Evolutionary conservation across 192 early-diverging fungal species (phyloP), one percentile per base, ranked within the genome.

Genomic region (Umbelopsis vinacea): DNA sequence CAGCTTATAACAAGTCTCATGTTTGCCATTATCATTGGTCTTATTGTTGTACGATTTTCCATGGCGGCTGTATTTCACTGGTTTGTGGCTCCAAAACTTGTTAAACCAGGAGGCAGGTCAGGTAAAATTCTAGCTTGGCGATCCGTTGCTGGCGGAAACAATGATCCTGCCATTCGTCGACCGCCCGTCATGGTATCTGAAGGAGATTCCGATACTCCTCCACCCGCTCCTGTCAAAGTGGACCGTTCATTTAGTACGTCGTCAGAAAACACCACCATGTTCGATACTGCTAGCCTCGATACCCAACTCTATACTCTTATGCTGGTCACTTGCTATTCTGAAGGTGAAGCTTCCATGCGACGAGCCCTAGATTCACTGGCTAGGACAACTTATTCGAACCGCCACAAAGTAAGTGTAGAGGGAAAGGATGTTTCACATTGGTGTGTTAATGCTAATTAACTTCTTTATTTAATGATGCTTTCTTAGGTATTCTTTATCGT

Each of bases 301-400:
- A 63, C 71, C n/a, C 81, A 89, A 73, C 73, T 89, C 46, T 89
- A 84, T 63, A 88, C 89, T 6, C 72, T 91, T 66, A 84, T 96
- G 81, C 79, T 95, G 46, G 92, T 96, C 19, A 92, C 93, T 1
- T 92, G 91, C 75, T 97, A 97, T 81, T 96, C 94, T 15, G 95
- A 97, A 80, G 91, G 91, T 43, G 87, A 91, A 38, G 81, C 73
- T 33, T 93, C 92, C 5, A 86, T 94, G 71, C 80, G 87, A 37
- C 89, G 83, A 14, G 94, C 95, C 2, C 80, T 95, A 71, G 90
- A 93, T 82, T 93, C 91, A 55, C 79, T 97, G 33, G 92, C 92
- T 6, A 67, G 74, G 37, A 86, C 91, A 3, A 85, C 89, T 67
- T 97, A 94, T 76, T 91, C 92, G 47, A 86, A 89, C 52, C 86